Percentiles rank a stretch among this genome's conserved stretches.
Conservation (phyloP, 148 eudicot genomes). For the Agrostemma githago region DNA sequence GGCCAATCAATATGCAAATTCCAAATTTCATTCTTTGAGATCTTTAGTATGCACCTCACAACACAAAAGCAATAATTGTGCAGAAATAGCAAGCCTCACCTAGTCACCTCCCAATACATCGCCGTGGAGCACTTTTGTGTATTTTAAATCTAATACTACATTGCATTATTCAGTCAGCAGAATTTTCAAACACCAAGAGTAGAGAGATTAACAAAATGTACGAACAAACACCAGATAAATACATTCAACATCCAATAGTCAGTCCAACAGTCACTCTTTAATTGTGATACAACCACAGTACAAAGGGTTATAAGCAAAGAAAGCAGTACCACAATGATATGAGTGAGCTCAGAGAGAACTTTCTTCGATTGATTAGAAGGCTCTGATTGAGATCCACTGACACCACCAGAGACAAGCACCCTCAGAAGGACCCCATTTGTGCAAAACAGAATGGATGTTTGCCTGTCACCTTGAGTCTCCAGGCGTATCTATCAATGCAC, state of each 20-base stretch:
- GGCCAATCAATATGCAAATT: background rate
- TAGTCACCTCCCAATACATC: no score
- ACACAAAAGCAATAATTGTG: background rate
- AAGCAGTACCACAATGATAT: constrained; percentile 80
- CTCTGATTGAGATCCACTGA: constrained; percentile 32
- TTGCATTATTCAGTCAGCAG: background rate
- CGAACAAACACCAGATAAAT: background rate
- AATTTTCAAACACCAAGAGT: background rate
- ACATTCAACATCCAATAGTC: background rate
- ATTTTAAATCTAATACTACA: background rate
- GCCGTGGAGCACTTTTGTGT: background rate
- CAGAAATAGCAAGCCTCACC: background rate
- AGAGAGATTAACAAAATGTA: background rate
- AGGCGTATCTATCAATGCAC: constrained; percentile 63
- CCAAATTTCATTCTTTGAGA: background rate
- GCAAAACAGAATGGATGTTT: constrained; percentile 80
- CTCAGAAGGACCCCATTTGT: constrained; percentile 81
- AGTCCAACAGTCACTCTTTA: background rate
- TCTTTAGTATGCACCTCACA: background rate
- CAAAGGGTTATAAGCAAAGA: constrained; percentile 10
- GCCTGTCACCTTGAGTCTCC: constrained; percentile 83
- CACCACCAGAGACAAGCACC: constrained; percentile 55
- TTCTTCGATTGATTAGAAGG: constrained; percentile 25
- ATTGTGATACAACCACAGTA: background rate
- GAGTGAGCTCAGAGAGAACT: constrained; percentile 53